A percentile compares a stretch with the other conserved stretches of the same genome.
Conservation (phyloP, 1,139 yeast species). For the Kodamaea derodonti region DNA sequence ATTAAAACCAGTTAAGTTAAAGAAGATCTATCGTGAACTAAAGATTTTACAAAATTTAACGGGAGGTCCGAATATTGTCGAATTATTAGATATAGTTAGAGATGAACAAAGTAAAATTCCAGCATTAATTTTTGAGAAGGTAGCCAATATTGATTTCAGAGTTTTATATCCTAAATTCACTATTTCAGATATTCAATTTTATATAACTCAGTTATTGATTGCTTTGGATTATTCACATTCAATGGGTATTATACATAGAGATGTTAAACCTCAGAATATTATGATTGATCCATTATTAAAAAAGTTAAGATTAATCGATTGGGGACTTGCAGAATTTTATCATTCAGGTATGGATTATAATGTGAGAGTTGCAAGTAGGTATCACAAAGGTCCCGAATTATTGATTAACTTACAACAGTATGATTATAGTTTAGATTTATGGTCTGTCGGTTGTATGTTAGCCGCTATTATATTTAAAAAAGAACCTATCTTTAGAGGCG, state of each 20-base stretch:
- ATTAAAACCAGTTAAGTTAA: conserved; percentile 74
- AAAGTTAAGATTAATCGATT: conserved; percentile 67
- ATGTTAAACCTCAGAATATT: conserved; percentile 80
- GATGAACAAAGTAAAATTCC: conserved; percentile 73
- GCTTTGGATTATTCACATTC: conserved; percentile 78
- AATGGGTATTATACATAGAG: conserved; percentile 82
- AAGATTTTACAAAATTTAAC: conserved; percentile 70
- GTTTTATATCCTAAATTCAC: conserved; percentile 65
- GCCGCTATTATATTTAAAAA: conserved; percentile 74
- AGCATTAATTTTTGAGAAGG: conserved; percentile 68
- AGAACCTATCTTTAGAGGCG: conserved; percentile 79
- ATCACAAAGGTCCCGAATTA: conserved; percentile 79
- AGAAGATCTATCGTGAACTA: conserved; percentile 74
- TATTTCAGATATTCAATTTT: conserved; percentile 61
- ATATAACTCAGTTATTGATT: conserved; percentile 62
- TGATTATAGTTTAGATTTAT: conserved; percentile 73
- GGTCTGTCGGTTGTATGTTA: conserved; percentile 81
- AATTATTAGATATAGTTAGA: conserved; percentile 68
- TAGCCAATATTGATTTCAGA: conserved; percentile 70
- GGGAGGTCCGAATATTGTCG: conserved; percentile 72
- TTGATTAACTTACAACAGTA: conserved; percentile 70
- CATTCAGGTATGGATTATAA: conserved; percentile 77
- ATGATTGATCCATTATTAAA: conserved; percentile 71
- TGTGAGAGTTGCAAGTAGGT: conserved; percentile 76
- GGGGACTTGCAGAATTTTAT: conserved; percentile 84